phyloP scores from a whole-genome alignment of 2,329 filamentous ascomycete genomes.

The Xylariaceae sp. region DNA sequence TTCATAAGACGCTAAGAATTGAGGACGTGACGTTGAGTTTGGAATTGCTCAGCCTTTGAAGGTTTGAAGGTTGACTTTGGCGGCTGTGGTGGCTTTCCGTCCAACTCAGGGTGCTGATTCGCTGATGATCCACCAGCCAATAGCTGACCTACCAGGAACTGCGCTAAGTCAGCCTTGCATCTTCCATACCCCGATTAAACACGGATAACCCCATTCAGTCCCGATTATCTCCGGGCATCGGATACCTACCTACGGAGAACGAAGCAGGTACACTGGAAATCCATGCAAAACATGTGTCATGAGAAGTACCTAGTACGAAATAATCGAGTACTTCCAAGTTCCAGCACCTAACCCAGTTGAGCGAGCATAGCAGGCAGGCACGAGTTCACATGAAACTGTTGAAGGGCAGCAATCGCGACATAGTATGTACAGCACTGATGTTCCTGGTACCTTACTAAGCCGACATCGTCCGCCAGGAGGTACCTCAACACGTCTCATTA shows the following conservation, averaged over 20 bases:
- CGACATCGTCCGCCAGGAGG: too few relatives aligned
- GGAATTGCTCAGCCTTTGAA: not conserved
- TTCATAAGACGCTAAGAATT: slow-evolving; percentile 1
- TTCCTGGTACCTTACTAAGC: too few relatives aligned
- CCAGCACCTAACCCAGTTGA: too few relatives aligned
- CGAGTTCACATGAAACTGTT: too few relatives aligned
- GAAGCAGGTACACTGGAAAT: not conserved
- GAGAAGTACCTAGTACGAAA: not conserved
- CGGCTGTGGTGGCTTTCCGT: slow-evolving; percentile 7
- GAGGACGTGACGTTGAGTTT: slow-evolving; percentile 2
- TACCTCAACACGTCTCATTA: too few relatives aligned
- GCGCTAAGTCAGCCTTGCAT: slow-evolving; percentile 15
- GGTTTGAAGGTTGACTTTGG: slow-evolving; percentile 5
- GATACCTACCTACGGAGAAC: not conserved
- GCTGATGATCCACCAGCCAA: slow-evolving; percentile 10
- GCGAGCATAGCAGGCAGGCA: too few relatives aligned
- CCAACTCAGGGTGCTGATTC: not conserved
- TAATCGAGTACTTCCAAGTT: too few relatives aligned
- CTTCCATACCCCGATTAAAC: not conserved
- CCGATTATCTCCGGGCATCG: slow-evolving; percentile 1
- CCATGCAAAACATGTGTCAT: too few relatives aligned
- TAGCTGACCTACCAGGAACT: not conserved
- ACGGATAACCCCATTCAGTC: not conserved
- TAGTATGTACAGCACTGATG: too few relatives aligned
- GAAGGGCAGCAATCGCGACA: too few relatives aligned